A percentile compares a stretch with the other conserved stretches of the same genome.
phyloP scores from a whole-genome alignment of 169 alveolate species.

The Toxoplasma gondii region DNA sequence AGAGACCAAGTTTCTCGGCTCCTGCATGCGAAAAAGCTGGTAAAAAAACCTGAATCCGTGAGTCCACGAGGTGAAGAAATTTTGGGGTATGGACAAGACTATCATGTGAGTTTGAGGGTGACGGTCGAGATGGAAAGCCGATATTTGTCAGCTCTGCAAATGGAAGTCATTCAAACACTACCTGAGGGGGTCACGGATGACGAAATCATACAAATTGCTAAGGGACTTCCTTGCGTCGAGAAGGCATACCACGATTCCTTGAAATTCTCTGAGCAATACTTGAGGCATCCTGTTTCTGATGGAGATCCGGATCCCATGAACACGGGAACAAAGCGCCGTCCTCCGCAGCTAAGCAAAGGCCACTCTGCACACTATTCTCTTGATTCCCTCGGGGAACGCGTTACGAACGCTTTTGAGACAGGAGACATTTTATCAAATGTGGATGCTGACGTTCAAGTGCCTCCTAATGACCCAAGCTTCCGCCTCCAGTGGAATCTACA shows the following conservation, averaged over 20 bases:
- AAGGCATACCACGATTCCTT: conserved; percentile 22
- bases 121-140: conserved; percentile 36
- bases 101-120: conserved; percentile 11
- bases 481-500: conserved; percentile 47
- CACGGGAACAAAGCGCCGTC: not conserved
- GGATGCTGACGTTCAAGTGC: not conserved
- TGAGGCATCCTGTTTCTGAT: not conserved
- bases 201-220: conserved; percentile 20
- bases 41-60: conserved; percentile 25
- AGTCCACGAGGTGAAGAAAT: not conserved
- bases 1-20: conserved; percentile 20
- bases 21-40: not conserved
- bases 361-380: not conserved
- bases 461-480: conserved; percentile 55
- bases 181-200: conserved; percentile 41
- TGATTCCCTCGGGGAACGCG: not conserved
- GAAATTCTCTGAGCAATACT: conserved; percentile 21
- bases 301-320: not conserved
- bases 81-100: not conserved
- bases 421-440: not conserved
- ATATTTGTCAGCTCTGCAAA: conserved; percentile 45
- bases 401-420: not conserved
- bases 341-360: not conserved
- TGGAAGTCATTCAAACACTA: conserved; percentile 40
- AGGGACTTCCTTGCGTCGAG: conserved; percentile 44